These are phyloP conservation scores for Excoecaria cochinchinensis DNA, from an alignment of 345 rosid genomes.

Conservation along the genomic window DNA sequence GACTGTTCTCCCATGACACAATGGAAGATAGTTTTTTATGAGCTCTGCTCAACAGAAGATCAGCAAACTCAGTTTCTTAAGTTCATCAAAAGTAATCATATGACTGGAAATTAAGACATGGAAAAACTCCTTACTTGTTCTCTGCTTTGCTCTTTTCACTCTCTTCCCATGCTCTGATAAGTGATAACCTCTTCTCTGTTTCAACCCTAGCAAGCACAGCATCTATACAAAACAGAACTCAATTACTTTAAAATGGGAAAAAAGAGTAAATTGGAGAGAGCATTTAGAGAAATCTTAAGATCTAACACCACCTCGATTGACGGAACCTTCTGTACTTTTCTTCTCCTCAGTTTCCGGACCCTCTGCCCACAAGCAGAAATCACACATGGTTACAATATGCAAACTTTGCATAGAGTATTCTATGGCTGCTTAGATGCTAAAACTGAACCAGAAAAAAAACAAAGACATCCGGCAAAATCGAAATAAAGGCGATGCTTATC, in stretches of 20 bases:
- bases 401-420: not conserved
- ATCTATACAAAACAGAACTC: slow-evolving; percentile 40
- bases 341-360: slow-evolving; percentile 34
- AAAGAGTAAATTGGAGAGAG: not conserved
- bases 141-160: slow-evolving; percentile 89
- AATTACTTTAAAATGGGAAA: not conserved
- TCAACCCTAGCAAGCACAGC: slow-evolving; percentile 71
- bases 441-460: too few relatives aligned
- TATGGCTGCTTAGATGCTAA: too few relatives aligned
- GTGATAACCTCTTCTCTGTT: slow-evolving; percentile 70
- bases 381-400: not conserved
- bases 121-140: slow-evolving; percentile 51
- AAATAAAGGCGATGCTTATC: too few relatives aligned
- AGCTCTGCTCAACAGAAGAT: slow-evolving; percentile 44
- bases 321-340: slow-evolving; percentile 45
- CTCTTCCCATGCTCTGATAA: slow-evolving; percentile 94
- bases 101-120: not conserved
- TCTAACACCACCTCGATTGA: slow-evolving; percentile 46
- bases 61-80: not conserved
- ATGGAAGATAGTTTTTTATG: slow-evolving; percentile 57
- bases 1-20: slow-evolving; percentile 66
- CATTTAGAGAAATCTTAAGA: not conserved
- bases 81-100: not conserved
- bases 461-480: too few relatives aligned
- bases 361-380: slow-evolving; percentile 35